Percentiles rank a stretch among this genome's conserved stretches.
Evolutionary conservation across 2,329 filamentous ascomycete genomes (phyloP).

Genomic region (Esteya vermicola): DNA sequence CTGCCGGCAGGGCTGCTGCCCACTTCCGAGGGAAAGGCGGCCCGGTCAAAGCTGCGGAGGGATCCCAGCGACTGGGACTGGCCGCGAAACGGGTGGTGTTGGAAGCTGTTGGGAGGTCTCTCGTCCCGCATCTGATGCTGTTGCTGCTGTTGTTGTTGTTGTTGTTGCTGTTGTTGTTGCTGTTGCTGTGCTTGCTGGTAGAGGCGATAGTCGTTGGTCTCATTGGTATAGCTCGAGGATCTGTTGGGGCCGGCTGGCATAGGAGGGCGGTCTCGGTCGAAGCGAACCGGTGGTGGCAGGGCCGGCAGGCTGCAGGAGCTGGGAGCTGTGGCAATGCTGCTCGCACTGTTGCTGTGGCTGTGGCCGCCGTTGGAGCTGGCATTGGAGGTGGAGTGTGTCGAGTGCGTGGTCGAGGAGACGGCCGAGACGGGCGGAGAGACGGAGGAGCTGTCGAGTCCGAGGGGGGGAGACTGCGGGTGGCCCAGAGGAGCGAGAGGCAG

Average conservation of each 20-base stretch:
- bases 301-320: slow-evolving; percentile 19
- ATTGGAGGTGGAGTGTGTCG: not conserved
- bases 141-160: not conserved
- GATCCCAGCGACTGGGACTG: slow-evolving; percentile 33
- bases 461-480: too few species aligned
- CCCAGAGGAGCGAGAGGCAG: not conserved
- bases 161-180: too few species aligned
- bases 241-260: slow-evolving; percentile 21
- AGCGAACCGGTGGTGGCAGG: slow-evolving; percentile 23
- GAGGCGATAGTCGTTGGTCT: not conserved
- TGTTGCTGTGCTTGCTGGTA: not conserved
- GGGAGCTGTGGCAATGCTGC: not conserved
- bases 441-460: too few species aligned
- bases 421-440: not conserved
- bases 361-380: not conserved
- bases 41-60: slow-evolving; percentile 26
- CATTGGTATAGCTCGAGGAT: not conserved
- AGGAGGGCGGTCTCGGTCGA: slow-evolving; percentile 20
- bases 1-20: too few species aligned
- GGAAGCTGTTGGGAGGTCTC: slow-evolving; percentile 8
- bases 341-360: not conserved
- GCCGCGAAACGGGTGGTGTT: slow-evolving; percentile 27
- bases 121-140: not conserved
- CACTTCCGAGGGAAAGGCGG: slow-evolving; percentile 27
- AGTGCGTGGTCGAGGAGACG: not conserved